Evolutionary conservation across 495 filamentous ascomycete species (phyloP).

Genomic region (Neurospora africana): DNA sequence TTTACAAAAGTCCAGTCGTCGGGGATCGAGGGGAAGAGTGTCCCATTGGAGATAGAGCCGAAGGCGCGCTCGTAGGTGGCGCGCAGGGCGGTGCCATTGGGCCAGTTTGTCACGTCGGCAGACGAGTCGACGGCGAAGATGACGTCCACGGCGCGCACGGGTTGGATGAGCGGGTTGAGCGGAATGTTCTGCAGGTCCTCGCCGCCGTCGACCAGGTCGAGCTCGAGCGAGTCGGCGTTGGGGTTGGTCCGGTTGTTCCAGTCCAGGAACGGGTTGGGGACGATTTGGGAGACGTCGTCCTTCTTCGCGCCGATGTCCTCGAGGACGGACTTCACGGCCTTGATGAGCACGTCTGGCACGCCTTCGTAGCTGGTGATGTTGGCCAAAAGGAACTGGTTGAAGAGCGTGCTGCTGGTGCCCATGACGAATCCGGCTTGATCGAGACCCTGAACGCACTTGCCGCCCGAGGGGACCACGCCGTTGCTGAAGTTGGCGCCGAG

Average conservation of each 20-base stretch:
- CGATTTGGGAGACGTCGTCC: constrained; percentile 73
- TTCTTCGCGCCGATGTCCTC: constrained; percentile 39
- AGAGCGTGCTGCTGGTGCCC: constrained; percentile 83
- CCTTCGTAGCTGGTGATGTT: constrained; percentile 37
- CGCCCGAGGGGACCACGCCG: constrained; percentile 48
- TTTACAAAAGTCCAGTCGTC: constrained; percentile 82
- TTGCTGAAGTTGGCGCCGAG: constrained; percentile 69
- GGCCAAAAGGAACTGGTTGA: constrained; percentile 61
- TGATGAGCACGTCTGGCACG: constrained; percentile 42
- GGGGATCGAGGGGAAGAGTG: constrained; percentile 72
- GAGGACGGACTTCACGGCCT: constrained; percentile 47
- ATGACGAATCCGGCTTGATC: constrained; percentile 81
- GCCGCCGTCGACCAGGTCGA: constrained; percentile 82
- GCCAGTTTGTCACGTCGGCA: constrained; percentile 74
- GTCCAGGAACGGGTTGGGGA: constrained; percentile 74
- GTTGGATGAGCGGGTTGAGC: constrained; percentile 76
- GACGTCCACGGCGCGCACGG: constrained; percentile 67
- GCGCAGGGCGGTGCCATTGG: constrained; percentile 75
- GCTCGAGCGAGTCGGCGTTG: constrained; percentile 38
- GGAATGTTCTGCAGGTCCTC: constrained; percentile 84
- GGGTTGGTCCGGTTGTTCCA: constrained; percentile 57
- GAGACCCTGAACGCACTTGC: constrained; percentile 65
- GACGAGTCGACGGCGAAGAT: constrained; percentile 87
- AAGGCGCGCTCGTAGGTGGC: constrained; percentile 72
- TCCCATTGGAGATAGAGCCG: constrained; percentile 61